Evolutionary conservation across 306 rosid species (phyloP).

Genomic region (Lathyrus sativus): DNA sequence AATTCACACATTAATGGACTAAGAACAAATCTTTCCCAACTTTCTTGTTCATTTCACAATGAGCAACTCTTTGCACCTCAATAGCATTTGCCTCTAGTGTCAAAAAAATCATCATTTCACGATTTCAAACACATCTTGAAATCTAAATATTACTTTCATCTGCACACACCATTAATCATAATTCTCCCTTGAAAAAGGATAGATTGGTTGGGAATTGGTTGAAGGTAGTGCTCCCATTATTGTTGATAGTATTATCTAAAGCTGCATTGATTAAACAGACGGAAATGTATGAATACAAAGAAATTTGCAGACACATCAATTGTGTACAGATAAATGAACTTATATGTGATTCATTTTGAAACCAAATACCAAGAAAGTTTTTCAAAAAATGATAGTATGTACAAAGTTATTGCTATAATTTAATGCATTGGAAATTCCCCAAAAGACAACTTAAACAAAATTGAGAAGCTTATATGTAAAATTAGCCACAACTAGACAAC

Average conservation of each 20-base stretch:
- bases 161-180: too few relatives aligned
- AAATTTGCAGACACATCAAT: neutral
- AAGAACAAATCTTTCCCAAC: too few relatives aligned
- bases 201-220: too few relatives aligned
- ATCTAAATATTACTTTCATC: too few relatives aligned
- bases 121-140: too few relatives aligned
- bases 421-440: constrained; percentile 32
- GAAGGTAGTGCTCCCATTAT: too few relatives aligned
- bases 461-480: constrained; percentile 6
- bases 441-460: constrained; percentile 19
- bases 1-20: too few relatives aligned
- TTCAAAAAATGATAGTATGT: constrained; percentile 21
- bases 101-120: too few relatives aligned
- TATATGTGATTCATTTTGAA: constrained; percentile 2
- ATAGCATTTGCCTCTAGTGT: too few relatives aligned
- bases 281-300: constrained; percentile 1
- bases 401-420: constrained; percentile 29
- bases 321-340: neutral
- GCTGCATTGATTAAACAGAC: neutral
- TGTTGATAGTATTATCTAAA: neutral
- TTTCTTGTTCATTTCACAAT: too few relatives aligned
- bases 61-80: too few relatives aligned
- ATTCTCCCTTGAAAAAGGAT: too few relatives aligned
- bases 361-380: constrained; percentile 11
- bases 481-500: constrained; percentile 8